phyloP scores from a whole-genome alignment of 2,329 filamentous ascomycete species.

The Rhinocladiella similis region DNA sequence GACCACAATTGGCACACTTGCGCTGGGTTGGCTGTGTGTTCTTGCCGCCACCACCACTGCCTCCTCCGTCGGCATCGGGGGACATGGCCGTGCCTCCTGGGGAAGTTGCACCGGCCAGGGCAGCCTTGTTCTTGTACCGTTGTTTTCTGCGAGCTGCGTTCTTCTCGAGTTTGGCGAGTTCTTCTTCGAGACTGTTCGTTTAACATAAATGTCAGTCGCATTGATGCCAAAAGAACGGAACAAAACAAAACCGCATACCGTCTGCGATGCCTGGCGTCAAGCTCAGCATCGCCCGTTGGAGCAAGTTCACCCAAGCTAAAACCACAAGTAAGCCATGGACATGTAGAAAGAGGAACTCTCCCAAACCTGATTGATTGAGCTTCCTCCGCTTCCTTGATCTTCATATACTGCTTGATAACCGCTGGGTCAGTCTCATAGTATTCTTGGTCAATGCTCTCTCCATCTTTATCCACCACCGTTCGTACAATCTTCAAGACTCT shows the following conservation, averaged over 20 bases:
- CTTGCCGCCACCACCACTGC: constrained; percentile 57
- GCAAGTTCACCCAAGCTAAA: constrained; percentile 34
- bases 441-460: constrained; percentile 61
- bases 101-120: constrained; percentile 16
- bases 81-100: constrained; percentile 39
- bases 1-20: constrained; percentile 97
- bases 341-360: background rate
- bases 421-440: constrained; percentile 72
- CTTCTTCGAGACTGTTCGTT: constrained; percentile 50
- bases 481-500: constrained; percentile 65
- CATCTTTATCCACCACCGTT: constrained; percentile 59
- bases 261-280: constrained; percentile 62
- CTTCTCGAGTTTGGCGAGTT: constrained; percentile 62
- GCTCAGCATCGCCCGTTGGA: constrained; percentile 66
- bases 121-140: constrained; percentile 36
- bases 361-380: constrained; percentile 73
- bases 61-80: constrained; percentile 46
- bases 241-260: constrained; percentile 43
- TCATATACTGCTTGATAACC: constrained; percentile 86
- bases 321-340: constrained; percentile 10
- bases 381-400: constrained; percentile 70
- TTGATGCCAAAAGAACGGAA: constrained; percentile 26
- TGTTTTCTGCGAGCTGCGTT: constrained; percentile 75
- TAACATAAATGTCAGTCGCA: constrained; percentile 34
- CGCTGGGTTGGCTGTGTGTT: constrained; percentile 64